A percentile compares a stretch with the other conserved stretches of the same genome.
Conservation (phyloP, 352 stramenopile species). For the Thalassiosira mediterranea region DNA sequence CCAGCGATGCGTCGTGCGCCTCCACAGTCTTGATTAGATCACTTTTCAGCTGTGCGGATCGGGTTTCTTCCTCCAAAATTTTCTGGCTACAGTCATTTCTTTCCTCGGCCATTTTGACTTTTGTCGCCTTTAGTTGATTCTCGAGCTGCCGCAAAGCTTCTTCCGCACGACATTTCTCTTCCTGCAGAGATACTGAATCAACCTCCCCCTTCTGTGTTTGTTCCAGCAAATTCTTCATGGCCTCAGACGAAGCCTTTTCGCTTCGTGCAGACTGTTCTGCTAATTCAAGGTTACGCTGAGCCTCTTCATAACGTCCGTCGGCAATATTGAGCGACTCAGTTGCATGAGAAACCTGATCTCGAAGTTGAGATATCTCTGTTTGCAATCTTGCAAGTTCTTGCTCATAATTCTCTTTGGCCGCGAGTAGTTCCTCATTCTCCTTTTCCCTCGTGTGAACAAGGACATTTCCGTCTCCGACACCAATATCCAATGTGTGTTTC, state of each 20-base stretch:
- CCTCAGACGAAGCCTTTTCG: constrained; percentile 30
- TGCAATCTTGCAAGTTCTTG: constrained; percentile 26
- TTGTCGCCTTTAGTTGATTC: constrained; percentile 14
- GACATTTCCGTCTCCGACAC: constrained; percentile 39
- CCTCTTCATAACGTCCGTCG: constrained; percentile 18
- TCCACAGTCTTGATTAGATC: background rate
- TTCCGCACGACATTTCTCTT: constrained; percentile 36
- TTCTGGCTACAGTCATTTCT: constrained; percentile 2
- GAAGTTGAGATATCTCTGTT: constrained; percentile 21
- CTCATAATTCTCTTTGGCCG: constrained; percentile 14
- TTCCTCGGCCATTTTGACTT: constrained; percentile 11
- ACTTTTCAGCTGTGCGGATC: constrained; percentile 12
- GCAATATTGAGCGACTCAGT: constrained; percentile 19
- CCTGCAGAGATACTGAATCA: constrained; percentile 20
- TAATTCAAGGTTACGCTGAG: constrained; percentile 11
- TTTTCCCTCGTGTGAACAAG: constrained; percentile 18
- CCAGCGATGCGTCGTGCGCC: constrained; percentile 13
- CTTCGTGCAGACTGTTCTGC: constrained; percentile 16
- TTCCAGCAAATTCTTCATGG: constrained; percentile 30
- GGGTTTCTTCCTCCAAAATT: no score
- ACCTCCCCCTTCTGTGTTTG: constrained; percentile 24
- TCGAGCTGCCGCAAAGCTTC: constrained; percentile 15
- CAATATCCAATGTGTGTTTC: background rate
- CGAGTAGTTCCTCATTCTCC: constrained; percentile 13
- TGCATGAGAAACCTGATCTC: constrained; percentile 10